Evolutionary conservation across 306 rosid species (phyloP).

Genomic region (Cucurbita ficifolia): DNA sequence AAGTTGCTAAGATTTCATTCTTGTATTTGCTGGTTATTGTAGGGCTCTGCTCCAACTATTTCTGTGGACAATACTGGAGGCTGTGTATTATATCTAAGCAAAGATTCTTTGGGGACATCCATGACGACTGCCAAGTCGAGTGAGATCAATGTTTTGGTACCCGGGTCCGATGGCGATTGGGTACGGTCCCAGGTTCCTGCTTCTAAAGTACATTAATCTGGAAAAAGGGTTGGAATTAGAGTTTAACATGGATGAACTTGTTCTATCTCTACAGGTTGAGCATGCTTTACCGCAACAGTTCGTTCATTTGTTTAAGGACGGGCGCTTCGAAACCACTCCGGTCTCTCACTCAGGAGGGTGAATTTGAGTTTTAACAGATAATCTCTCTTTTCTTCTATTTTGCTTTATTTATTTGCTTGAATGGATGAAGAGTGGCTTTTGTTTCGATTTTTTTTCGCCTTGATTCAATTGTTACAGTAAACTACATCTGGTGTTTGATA

Average conservation of each 20-base stretch:
- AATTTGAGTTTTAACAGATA: conserved; percentile 7
- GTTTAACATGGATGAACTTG: background rate
- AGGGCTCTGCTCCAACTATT: conserved; percentile 95
- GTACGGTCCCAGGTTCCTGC: conserved; percentile 33
- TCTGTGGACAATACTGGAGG: conserved; percentile 84
- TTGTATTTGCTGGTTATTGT: conserved; percentile 9
- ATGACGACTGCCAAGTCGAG: conserved; percentile 92
- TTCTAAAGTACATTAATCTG: background rate
- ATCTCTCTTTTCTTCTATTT: conserved; percentile 9
- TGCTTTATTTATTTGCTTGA: conserved; percentile 18
- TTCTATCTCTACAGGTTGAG: conserved; percentile 46
- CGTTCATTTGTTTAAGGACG: conserved; percentile 52
- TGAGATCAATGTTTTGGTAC: conserved; percentile 88
- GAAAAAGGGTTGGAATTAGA: background rate
- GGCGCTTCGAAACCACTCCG: conserved; percentile 69
- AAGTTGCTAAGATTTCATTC: conserved; percentile 4
- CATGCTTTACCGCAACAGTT: conserved; percentile 91
- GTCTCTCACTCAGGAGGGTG: conserved; percentile 97
- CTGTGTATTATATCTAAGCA: conserved; percentile 80
- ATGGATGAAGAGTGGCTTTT: conserved; percentile 21
- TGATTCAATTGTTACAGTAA: conserved; percentile 27
- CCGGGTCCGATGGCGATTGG: conserved; percentile 78
- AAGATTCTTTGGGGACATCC: conserved; percentile 63
- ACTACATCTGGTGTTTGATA: conserved; percentile 17
- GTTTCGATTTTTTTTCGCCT: conserved; percentile 16